A percentile compares a stretch with the other conserved stretches of the same genome.
Evolutionary conservation across 1,139 yeast genomes (phyloP).

Genomic region (Taphrina deformans): DNA sequence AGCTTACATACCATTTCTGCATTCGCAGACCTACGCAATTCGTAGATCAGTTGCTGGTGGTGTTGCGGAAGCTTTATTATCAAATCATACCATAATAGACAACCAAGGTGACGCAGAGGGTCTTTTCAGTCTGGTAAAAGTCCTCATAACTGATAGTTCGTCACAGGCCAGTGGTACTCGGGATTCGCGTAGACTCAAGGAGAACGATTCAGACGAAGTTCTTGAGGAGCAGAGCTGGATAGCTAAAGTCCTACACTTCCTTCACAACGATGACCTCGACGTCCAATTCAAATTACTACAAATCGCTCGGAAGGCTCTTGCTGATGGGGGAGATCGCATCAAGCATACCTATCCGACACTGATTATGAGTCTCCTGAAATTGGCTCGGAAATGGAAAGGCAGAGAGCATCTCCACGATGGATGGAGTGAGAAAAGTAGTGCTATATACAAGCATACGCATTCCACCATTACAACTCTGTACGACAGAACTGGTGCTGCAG

Average conservation of each 20-base stretch:
- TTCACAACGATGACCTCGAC: slow-evolving; percentile 55
- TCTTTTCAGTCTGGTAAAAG: slow-evolving; percentile 47
- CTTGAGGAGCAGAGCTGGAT: slow-evolving; percentile 64
- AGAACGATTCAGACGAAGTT: slow-evolving; percentile 42
- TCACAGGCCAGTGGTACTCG: slow-evolving; percentile 34
- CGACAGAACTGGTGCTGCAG: slow-evolving; percentile 52
- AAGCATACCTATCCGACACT: slow-evolving; percentile 74
- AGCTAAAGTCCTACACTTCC: slow-evolving; percentile 66
- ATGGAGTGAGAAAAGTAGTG: slow-evolving; percentile 48
- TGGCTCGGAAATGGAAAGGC: slow-evolving; percentile 54
- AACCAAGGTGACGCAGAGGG: slow-evolving; percentile 46
- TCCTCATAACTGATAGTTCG: slow-evolving; percentile 45
- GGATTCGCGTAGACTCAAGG: slow-evolving; percentile 38
- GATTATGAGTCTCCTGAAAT: slow-evolving; percentile 58
- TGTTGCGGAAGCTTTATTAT: slow-evolving; percentile 45
- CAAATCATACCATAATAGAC: slow-evolving; percentile 41
- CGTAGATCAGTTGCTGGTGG: slow-evolving; percentile 47
- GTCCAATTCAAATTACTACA: slow-evolving; percentile 58
- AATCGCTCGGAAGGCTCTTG: slow-evolving; percentile 56
- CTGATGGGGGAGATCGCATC: slow-evolving; percentile 57
- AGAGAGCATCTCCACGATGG: slow-evolving; percentile 41
- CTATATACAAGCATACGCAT: slow-evolving; percentile 72
- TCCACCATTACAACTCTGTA: slow-evolving; percentile 68
- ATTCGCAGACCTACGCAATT: slow-evolving; percentile 46
- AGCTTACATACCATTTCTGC: slow-evolving; percentile 46